Evolutionary conservation across 164 flowering plant species (phyloP).

Genomic region (Nymphaea colorata): DNA sequence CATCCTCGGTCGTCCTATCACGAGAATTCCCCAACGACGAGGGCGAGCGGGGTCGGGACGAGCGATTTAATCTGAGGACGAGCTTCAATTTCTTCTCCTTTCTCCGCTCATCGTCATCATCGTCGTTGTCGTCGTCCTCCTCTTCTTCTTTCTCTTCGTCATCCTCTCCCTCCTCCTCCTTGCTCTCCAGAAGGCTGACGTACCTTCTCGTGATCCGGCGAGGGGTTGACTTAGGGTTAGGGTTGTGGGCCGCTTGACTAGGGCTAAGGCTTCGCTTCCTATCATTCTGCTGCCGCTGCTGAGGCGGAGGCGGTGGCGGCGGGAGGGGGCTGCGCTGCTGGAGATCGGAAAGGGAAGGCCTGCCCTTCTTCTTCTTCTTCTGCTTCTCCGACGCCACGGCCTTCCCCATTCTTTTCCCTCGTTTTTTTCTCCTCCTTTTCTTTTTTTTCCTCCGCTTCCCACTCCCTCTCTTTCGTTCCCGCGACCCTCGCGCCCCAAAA

Average conservation of each 20-base stretch:
- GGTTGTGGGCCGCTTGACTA: constrained; percentile 6
- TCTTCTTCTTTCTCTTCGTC: constrained; percentile 37
- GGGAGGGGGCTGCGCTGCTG: constrained; percentile 42
- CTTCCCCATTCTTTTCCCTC: constrained; percentile 47
- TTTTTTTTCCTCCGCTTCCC: constrained; percentile 13
- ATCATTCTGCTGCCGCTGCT: constrained; percentile 11
- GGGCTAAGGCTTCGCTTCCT: not conserved
- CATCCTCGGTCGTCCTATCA: not conserved
- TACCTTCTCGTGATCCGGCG: constrained; percentile 5
- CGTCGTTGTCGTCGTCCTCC: constrained; percentile 20
- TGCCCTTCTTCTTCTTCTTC: constrained; percentile 39
- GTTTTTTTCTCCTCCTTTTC: constrained; percentile 12
- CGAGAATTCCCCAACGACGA: not conserved
- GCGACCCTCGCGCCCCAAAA: not conserved
- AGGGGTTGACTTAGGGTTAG: constrained; percentile 25
- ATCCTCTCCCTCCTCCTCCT: constrained; percentile 29
- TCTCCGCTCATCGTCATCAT: constrained; percentile 25
- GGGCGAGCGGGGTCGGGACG: not conserved
- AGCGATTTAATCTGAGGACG: constrained; percentile 29
- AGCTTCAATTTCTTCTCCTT: constrained; percentile 65
- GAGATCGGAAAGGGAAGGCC: constrained; percentile 49
- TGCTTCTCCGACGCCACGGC: constrained; percentile 18
- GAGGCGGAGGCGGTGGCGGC: constrained; percentile 7
- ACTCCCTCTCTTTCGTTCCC: not conserved
- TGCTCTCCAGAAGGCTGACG: constrained; percentile 4